Conservation (phyloP, 768 basidiomycete genomes). For the Lactarius hengduanensis region DNA sequence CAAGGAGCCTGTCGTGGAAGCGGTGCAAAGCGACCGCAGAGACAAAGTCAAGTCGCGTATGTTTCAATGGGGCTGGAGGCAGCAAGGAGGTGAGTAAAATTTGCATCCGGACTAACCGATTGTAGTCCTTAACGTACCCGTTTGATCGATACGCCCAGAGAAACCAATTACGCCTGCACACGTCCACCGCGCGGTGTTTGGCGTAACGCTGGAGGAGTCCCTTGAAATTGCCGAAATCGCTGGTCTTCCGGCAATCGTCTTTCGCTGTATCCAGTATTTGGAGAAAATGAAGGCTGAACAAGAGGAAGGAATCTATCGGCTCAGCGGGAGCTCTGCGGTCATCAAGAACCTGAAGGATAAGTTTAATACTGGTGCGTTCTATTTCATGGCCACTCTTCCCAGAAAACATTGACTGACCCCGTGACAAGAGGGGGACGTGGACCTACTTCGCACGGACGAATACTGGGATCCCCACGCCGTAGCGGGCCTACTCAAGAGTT, state of each 20-base stretch:
- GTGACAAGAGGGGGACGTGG: constrained; percentile 87
- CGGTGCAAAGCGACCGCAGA: constrained; percentile 45
- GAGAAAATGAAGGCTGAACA: constrained; percentile 92
- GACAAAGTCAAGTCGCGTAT: constrained; percentile 91
- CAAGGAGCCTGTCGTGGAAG: constrained; percentile 54
- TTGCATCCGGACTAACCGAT: background rate
- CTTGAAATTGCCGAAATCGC: constrained; percentile 88
- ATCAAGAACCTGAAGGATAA: constrained; percentile 91
- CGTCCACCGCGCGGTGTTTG: constrained; percentile 78
- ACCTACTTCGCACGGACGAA: constrained; percentile 83
- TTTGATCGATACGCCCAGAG: constrained; percentile 31
- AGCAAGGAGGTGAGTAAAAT: constrained; percentile 37
- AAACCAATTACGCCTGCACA: constrained; percentile 40
- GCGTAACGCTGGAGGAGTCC: constrained; percentile 82
- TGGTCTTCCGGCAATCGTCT: constrained; percentile 90
- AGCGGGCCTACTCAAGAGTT: constrained; percentile 90
- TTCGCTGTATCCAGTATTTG: constrained; percentile 92
- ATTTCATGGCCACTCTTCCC: constrained; percentile 4
- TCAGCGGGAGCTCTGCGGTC: constrained; percentile 92
- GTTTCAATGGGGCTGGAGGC: constrained; percentile 86
- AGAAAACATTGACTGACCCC: constrained; percentile 7
- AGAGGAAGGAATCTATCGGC: constrained; percentile 96
- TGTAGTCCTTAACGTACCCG: constrained; percentile 13
- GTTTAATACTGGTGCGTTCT: constrained; percentile 77
- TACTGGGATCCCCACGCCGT: constrained; percentile 98